These are phyloP conservation scores for Chrysosporium keratinophilum DNA, from an alignment of 2,329 filamentous ascomycete species.

Conservation along the genomic window DNA sequence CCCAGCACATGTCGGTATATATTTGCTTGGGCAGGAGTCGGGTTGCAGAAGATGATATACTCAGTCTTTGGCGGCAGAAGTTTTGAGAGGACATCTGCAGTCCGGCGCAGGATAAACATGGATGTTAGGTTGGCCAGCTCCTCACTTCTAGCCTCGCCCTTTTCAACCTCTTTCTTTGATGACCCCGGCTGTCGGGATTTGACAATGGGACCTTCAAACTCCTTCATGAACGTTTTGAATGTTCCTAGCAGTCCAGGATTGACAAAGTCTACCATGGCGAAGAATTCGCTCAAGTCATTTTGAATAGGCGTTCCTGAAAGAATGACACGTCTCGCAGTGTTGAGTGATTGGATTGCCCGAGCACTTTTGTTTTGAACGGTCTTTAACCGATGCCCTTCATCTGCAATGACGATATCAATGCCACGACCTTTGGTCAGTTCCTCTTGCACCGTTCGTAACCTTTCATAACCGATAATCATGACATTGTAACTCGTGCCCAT, in stretches of 20 bases:
- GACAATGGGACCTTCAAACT: slow-evolving; percentile 56
- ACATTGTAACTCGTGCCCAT: slow-evolving; percentile 57
- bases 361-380: slow-evolving; percentile 60
- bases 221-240: slow-evolving; percentile 51
- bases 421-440: slow-evolving; percentile 52
- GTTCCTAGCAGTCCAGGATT: slow-evolving; percentile 56
- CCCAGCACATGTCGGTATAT: slow-evolving; percentile 55
- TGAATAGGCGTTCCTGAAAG: slow-evolving; percentile 59
- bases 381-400: slow-evolving; percentile 59
- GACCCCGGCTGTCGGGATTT: slow-evolving; percentile 55
- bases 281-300: slow-evolving; percentile 59
- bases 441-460: slow-evolving; percentile 54
- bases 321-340: slow-evolving; percentile 51
- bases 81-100: slow-evolving; percentile 54
- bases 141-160: slow-evolving; percentile 51
- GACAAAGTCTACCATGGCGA: slow-evolving; percentile 57
- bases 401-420: slow-evolving; percentile 61
- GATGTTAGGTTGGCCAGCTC: slow-evolving; percentile 52
- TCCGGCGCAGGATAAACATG: slow-evolving; percentile 56
- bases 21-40: slow-evolving; percentile 49
- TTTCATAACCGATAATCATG: slow-evolving; percentile 66
- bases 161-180: slow-evolving; percentile 51
- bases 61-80: slow-evolving; percentile 59
- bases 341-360: slow-evolving; percentile 53
- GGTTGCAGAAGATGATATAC: slow-evolving; percentile 56